Conservation (phyloP, 1,284 basidiomycete species). For the Phellopilus nigrolimitatus region DNA sequence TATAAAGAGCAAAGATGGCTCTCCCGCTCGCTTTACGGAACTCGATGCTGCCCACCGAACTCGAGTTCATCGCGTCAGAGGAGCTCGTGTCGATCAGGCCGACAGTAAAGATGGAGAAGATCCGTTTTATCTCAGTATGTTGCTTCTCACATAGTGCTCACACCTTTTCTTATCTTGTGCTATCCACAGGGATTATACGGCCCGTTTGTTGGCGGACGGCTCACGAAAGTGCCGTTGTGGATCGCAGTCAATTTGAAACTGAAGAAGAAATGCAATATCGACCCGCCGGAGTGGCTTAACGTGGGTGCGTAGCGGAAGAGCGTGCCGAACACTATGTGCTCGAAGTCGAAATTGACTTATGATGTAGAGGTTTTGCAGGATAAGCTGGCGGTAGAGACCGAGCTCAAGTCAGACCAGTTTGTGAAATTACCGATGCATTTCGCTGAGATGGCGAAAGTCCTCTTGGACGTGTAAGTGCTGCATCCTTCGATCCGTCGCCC, state of each 20-base stretch:
- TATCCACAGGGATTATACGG: constrained; percentile 79
- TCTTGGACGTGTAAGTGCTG: constrained; percentile 80
- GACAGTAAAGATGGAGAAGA: constrained; percentile 81
- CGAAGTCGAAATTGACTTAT: neutral
- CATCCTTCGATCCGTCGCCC: neutral
- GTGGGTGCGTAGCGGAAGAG: constrained; percentile 55
- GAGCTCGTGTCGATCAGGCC: constrained; percentile 80
- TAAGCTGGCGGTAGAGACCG: constrained; percentile 65
- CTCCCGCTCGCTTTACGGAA: constrained; percentile 47
- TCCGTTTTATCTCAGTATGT: constrained; percentile 80
- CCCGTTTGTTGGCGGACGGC: constrained; percentile 84
- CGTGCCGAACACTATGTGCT: neutral
- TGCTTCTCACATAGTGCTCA: neutral
- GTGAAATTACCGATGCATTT: constrained; percentile 81
- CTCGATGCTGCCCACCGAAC: constrained; percentile 72
- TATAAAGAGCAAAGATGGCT: constrained; percentile 46
- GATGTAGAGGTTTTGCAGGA: constrained; percentile 72
- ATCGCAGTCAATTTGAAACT: constrained; percentile 90
- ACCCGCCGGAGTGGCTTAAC: constrained; percentile 85
- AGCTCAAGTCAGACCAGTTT: constrained; percentile 50
- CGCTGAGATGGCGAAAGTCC: constrained; percentile 82
- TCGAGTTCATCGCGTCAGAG: constrained; percentile 83
- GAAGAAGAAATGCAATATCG: constrained; percentile 90
- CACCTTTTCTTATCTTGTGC: neutral
- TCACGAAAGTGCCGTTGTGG: constrained; percentile 87